phyloP scores from a whole-genome alignment of 2,329 filamentous ascomycete species.

The Stemphylium vesicarium region DNA sequence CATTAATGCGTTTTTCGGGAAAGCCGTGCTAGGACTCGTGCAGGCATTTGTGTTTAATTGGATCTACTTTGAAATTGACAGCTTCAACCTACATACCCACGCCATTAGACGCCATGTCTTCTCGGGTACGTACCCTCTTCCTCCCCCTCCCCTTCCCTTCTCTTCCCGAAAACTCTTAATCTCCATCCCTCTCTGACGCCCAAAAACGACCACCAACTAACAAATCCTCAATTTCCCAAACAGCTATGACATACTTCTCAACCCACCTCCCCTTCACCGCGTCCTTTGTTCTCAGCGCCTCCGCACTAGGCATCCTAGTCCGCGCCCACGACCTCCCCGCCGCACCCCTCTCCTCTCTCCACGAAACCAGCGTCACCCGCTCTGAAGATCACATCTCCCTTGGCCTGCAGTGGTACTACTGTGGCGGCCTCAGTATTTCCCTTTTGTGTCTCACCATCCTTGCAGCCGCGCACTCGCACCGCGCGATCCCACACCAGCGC shows the following conservation, averaged over 20 bases:
- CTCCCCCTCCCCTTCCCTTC: too few species aligned
- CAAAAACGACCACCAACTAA: too few species aligned
- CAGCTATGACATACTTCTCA: slow-evolving; percentile 61
- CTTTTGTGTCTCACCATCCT: slow-evolving; percentile 63
- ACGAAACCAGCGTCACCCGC: slow-evolving; percentile 57
- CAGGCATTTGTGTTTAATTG: slow-evolving; percentile 67
- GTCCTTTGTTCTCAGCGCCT: slow-evolving; percentile 65
- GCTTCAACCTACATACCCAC: slow-evolving; percentile 62
- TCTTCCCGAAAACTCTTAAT: too few species aligned
- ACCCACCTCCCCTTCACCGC: slow-evolving; percentile 69
- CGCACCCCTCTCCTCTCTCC: slow-evolving; percentile 57
- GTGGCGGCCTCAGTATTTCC: slow-evolving; percentile 64
- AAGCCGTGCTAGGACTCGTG: slow-evolving; percentile 64
- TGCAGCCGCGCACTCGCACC: slow-evolving; percentile 63
- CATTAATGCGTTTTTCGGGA: slow-evolving; percentile 66
- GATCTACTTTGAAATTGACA: slow-evolving; percentile 70
- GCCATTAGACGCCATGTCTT: slow-evolving; percentile 63
- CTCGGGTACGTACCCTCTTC: slow-evolving; percentile 45
- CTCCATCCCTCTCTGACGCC: too few species aligned
- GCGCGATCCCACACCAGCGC: slow-evolving; percentile 57
- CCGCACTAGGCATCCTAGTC: slow-evolving; percentile 65
- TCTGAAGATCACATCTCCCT: slow-evolving; percentile 59
- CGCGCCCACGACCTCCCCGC: slow-evolving; percentile 62
- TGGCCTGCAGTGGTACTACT: slow-evolving; percentile 69
- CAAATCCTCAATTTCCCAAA: too few species aligned